Evolutionary conservation across 352 stramenopile genomes (phyloP).

Genomic region (Pythium folliculosum): DNA sequence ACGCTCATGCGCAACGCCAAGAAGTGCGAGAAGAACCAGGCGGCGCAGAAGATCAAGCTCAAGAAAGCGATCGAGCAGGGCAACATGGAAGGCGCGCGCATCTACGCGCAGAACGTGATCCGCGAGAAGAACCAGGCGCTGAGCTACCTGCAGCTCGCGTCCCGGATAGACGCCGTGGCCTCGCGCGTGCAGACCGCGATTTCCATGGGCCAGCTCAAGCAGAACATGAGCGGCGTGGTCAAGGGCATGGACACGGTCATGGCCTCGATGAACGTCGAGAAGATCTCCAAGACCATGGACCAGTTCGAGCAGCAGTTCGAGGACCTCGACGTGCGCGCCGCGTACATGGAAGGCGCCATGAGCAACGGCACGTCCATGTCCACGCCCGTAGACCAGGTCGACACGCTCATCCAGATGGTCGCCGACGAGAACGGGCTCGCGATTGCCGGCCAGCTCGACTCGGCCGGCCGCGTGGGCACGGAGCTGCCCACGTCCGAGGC

Average conservation of each 20-base stretch:
- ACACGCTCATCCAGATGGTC: slow-evolving; percentile 97
- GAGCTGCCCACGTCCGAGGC: slow-evolving; percentile 68
- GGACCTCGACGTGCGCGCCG: slow-evolving; percentile 97
- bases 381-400: slow-evolving; percentile 97
- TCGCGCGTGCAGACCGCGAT: slow-evolving; percentile 96
- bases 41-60: slow-evolving; percentile 93
- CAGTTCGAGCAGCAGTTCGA: slow-evolving; percentile 99
- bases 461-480: slow-evolving; percentile 87
- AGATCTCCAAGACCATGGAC: slow-evolving; percentile 97
- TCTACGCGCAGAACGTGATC: slow-evolving; percentile 95
- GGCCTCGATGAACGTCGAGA: slow-evolving; percentile 97
- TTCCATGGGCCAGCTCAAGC: slow-evolving; percentile 93
- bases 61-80: slow-evolving; percentile 96
- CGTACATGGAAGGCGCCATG: slow-evolving; percentile 99
- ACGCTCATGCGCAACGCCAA: slow-evolving; percentile 90
- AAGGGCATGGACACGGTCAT: slow-evolving; percentile 97
- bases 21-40: slow-evolving; percentile 99
- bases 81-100: slow-evolving; percentile 97
- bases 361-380: slow-evolving; percentile 93
- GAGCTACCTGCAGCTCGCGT: slow-evolving; percentile 95
- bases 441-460: slow-evolving; percentile 92
- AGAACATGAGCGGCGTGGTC: slow-evolving; percentile 96
- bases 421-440: slow-evolving; percentile 97
- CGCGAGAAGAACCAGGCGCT: slow-evolving; percentile 89
- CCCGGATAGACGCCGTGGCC: slow-evolving; percentile 96